phyloP scores from a whole-genome alignment of 345 rosid species.

The Brassica nigra region DNA sequence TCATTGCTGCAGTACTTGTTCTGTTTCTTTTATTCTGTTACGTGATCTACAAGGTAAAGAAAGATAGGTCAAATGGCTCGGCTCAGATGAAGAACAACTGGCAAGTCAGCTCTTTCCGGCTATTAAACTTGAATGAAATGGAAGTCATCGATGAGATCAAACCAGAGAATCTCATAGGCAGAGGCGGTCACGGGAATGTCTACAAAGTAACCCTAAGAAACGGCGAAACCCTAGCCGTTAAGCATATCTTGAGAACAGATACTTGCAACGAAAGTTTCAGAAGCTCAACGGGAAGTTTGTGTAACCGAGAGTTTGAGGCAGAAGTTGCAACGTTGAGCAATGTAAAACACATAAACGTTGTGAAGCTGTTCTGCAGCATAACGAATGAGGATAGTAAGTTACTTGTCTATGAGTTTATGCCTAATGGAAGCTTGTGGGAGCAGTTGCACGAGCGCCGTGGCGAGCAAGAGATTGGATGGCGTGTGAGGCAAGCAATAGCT shows the following conservation, averaged over 20 bases:
- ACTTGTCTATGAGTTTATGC: constrained; percentile 83
- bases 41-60: constrained; percentile 44
- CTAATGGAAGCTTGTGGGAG: constrained; percentile 92
- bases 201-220: constrained; percentile 60
- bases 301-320: constrained; percentile 54
- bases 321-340: constrained; percentile 74
- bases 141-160: constrained; percentile 63
- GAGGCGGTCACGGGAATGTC: constrained; percentile 85
- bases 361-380: constrained; percentile 82
- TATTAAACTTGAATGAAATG: constrained; percentile 59
- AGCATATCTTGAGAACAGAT: constrained; percentile 62
- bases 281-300: constrained; percentile 56
- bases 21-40: constrained; percentile 40
- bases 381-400: constrained; percentile 79
- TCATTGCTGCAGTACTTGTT: constrained; percentile 45
- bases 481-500: constrained; percentile 63
- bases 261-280: constrained; percentile 32
- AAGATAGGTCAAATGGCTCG: constrained; percentile 35
- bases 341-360: constrained; percentile 84
- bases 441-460: constrained; percentile 59
- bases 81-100: constrained; percentile 51
- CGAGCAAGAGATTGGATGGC: constrained; percentile 61
- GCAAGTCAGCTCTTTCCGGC: constrained; percentile 65
- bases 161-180: constrained; percentile 76
- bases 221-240: constrained; percentile 75